Base-by-base conservation (phyloP, 768 basidiomycete genomes). In the Mycena leptocephala region DNA sequence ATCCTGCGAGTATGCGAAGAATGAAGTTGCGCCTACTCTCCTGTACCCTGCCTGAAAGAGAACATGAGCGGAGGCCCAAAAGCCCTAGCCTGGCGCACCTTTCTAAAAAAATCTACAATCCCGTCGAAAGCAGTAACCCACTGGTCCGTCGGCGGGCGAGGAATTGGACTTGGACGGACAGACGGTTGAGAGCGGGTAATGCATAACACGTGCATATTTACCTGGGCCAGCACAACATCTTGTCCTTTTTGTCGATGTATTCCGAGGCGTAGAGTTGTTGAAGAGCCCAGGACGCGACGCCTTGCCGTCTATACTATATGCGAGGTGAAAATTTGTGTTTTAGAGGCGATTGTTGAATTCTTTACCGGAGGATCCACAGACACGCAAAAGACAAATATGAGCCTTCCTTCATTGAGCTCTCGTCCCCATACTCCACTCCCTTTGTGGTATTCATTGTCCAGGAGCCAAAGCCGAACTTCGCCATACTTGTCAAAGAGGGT, bases 201-300 rank as follows among this genome's bases (percentile, higher is more conserved):
- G 51, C 18, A 37, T 8, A 14, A 7, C 48, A n/a, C 26, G 26
- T 55, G 33, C 37, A 10, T 3, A 11, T 24, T 67, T 55, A 74
- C 73, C 73, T 69, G 2, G 67, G 67, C 73, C 73, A 74, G 37
- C 73, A 74, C n/a, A 69, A 24, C 5, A 74, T 39, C 32, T 74
- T 68, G 48, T 74, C 73, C 5, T 68, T 37, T 51, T 61, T 37
- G 4, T 74, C 48, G 39, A 74, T 22, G 53, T 74, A 20, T 39
- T 74, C 33, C 8, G 73, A 74, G 24, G 46, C 48, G n/a, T 74
- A 69, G 6, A 74, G 67, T 41, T 53, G 66, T 24, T 69, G 22
- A 3, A 74, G 61, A 2, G 59, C 73, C 73, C 73, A 68, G 10
- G 66, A 62, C 18, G 59, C 73, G 5, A 74, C 13, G 16, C 73